These are phyloP conservation scores for Ascoidea rubescens DNA, from an alignment of 805 yeast species.

Conservation along the genomic window DNA sequence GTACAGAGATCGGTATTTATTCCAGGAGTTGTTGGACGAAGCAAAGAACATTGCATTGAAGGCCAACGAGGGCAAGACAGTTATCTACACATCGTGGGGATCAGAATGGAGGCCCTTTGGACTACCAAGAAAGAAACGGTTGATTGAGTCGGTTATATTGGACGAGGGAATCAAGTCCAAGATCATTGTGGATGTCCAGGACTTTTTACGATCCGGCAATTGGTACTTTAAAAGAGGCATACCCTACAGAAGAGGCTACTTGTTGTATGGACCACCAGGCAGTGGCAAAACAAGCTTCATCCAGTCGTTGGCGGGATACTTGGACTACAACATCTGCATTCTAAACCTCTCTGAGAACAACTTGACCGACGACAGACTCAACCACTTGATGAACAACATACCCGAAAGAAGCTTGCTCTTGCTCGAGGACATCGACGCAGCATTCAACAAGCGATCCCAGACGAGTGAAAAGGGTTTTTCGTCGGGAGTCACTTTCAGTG, in stretches of 20 bases:
- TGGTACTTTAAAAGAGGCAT: constrained; percentile 98
- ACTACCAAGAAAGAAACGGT: constrained; percentile 78
- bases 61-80: constrained; percentile 86
- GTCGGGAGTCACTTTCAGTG: constrained; percentile 91
- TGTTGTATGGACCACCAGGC: constrained; percentile 95
- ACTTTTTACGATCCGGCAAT: constrained; percentile 63
- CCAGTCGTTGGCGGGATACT: constrained; percentile 91
- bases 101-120: constrained; percentile 99
- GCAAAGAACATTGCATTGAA: constrained; percentile 76
- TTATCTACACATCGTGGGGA: constrained; percentile 88
- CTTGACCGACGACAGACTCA: constrained; percentile 85
- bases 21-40: constrained; percentile 60
- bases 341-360: constrained; percentile 83
- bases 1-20: constrained; percentile 63
- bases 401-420: constrained; percentile 80
- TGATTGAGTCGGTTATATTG: constrained; percentile 73
- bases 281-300: constrained; percentile 93
- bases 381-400: constrained; percentile 91
- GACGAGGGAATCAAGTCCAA: constrained; percentile 60
- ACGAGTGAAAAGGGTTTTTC: constrained; percentile 62
- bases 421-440: constrained; percentile 92
- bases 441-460: constrained; percentile 74
- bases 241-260: constrained; percentile 90
- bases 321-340: constrained; percentile 91
- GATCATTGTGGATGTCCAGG: constrained; percentile 60